phyloP scores from a whole-genome alignment of 1,284 basidiomycete species.

The Pseudozyma thailandica region DNA sequence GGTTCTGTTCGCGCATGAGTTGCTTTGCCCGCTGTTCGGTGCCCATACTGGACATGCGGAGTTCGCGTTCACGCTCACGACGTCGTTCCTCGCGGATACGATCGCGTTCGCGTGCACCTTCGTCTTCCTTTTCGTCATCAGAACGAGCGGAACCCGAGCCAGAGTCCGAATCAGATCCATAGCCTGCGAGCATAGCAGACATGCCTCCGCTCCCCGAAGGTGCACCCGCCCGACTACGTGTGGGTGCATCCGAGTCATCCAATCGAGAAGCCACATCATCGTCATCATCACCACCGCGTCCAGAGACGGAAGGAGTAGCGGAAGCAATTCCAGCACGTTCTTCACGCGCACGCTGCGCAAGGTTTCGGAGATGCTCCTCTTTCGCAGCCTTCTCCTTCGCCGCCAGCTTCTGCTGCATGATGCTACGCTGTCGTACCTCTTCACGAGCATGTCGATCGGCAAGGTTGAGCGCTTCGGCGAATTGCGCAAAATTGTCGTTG shows the following conservation, averaged over 20 bases:
- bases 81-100: constrained; percentile 90
- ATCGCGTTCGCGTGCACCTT: constrained; percentile 85
- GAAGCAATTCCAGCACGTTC: constrained; percentile 81
- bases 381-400: constrained; percentile 97
- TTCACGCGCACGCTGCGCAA: constrained; percentile 94
- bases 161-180: constrained; percentile 81
- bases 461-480: constrained; percentile 93
- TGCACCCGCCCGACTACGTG: constrained; percentile 3
- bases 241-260: constrained; percentile 24
- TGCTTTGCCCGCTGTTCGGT: constrained; percentile 94
- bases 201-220: constrained; percentile 14
- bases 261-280: constrained; percentile 21
- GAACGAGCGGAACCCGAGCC: constrained; percentile 64
- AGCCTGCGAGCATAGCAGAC: constrained; percentile 44
- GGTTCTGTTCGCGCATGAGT: constrained; percentile 91
- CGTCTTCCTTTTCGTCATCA: constrained; percentile 74
- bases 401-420: constrained; percentile 98
- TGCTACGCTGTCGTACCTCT: constrained; percentile 91
- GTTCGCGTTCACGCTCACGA: constrained; percentile 91
- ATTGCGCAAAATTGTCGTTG: constrained; percentile 99
- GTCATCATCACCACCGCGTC: constrained; percentile 16
- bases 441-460: constrained; percentile 98
- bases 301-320: constrained; percentile 29
- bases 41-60: constrained; percentile 99
- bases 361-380: constrained; percentile 91